These are phyloP conservation scores for Solanum acaule DNA, from an alignment of 257 asterid genomes.

Conservation along the genomic window DNA sequence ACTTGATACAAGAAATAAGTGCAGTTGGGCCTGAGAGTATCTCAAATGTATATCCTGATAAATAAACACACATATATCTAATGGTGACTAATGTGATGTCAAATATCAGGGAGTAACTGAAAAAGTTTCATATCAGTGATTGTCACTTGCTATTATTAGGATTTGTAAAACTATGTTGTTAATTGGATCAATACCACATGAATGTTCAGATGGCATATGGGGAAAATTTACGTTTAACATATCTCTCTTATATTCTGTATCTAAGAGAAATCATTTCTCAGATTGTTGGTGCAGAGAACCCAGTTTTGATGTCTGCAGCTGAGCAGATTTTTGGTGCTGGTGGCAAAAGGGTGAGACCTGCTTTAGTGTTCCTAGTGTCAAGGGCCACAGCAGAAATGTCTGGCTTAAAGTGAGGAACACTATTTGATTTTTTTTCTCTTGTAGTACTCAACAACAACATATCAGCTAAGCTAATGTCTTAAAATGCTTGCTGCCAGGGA, in stretches of 20 bases:
- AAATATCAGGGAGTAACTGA: neutral
- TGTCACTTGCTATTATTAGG: neutral
- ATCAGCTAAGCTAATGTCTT: neutral
- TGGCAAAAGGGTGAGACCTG: slow-evolving; percentile 95
- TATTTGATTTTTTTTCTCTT: neutral
- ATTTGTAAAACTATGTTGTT: neutral
- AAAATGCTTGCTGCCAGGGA: slow-evolving; percentile 40
- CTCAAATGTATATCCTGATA: neutral
- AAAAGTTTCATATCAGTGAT: neutral
- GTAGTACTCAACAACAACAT: neutral
- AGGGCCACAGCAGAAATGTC: slow-evolving; percentile 83
- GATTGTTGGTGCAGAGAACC: slow-evolving; percentile 99
- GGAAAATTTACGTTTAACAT: neutral
- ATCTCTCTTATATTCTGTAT: neutral
- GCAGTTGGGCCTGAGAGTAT: neutral
- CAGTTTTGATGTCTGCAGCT: slow-evolving; percentile 92
- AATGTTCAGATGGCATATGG: neutral
- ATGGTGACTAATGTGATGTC: neutral
- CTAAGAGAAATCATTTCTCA: slow-evolving; percentile 25
- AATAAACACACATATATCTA: neutral
- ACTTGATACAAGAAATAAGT: neutral
- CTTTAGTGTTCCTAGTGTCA: slow-evolving; percentile 78
- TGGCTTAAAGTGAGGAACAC: slow-evolving; percentile 55
- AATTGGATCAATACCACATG: neutral
- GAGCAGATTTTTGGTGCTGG: slow-evolving; percentile 98